Evolutionary conservation across 352 stramenopile species (phyloP).

Genomic region (Globisporangium spiculum): DNA sequence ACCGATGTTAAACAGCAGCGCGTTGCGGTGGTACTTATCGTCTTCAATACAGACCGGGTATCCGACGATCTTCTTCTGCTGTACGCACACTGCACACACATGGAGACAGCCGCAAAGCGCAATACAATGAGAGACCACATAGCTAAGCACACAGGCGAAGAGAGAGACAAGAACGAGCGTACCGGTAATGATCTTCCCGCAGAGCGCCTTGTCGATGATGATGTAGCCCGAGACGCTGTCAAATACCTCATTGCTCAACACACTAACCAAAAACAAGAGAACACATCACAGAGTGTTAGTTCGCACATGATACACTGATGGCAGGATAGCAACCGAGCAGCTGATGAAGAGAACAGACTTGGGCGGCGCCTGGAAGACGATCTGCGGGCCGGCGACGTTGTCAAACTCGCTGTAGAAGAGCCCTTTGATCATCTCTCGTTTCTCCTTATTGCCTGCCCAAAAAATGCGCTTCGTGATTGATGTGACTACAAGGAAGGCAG

Average conservation of each 20-base stretch:
- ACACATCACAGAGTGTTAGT: not conserved
- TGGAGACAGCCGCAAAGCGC: not conserved
- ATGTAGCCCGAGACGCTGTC: constrained; percentile 86
- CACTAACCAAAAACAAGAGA: constrained; percentile 29
- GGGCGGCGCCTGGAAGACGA: constrained; percentile 85
- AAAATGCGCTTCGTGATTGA: not conserved
- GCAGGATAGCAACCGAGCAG: not conserved
- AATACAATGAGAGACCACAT: not conserved
- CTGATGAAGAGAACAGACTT: constrained; percentile 38
- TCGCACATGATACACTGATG: not conserved
- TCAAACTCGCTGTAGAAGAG: constrained; percentile 93
- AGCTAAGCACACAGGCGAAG: not conserved
- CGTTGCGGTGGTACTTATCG: constrained; percentile 89
- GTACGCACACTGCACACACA: constrained; percentile 47
- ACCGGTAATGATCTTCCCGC: constrained; percentile 86
- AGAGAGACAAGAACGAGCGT: not conserved
- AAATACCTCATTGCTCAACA: constrained; percentile 81
- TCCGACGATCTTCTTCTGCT: constrained; percentile 83
- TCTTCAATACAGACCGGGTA: constrained; percentile 88
- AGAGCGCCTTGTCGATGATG: constrained; percentile 88
- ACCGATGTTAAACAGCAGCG: constrained; percentile 88
- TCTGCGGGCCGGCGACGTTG: constrained; percentile 87
- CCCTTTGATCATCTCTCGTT: constrained; percentile 64
- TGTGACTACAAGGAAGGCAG: not conserved
- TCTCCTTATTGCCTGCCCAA: not conserved